Evolutionary conservation across 768 basidiomycete genomes (phyloP).

Genomic region (Suillus clintonianus): DNA sequence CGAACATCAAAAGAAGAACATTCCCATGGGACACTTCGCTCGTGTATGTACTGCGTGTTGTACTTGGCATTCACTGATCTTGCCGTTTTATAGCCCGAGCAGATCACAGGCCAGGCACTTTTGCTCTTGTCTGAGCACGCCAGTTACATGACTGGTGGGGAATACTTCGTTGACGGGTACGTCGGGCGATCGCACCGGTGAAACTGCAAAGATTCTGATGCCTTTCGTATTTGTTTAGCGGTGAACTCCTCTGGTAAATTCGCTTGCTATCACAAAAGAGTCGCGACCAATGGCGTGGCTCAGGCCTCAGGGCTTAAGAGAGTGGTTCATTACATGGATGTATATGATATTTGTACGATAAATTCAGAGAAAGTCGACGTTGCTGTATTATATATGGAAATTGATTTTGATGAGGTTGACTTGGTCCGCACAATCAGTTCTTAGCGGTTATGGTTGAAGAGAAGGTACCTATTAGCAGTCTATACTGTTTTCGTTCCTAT

Average conservation of each 20-base stretch:
- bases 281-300: background rate
- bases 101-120: slow-evolving; percentile 57
- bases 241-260: slow-evolving; percentile 33
- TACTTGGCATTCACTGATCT: background rate
- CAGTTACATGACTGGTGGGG: slow-evolving; percentile 59
- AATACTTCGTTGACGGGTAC: slow-evolving; percentile 59
- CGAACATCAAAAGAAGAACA: slow-evolving; percentile 48
- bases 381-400: background rate
- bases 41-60: slow-evolving; percentile 33
- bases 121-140: slow-evolving; percentile 53
- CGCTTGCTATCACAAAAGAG: background rate
- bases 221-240: slow-evolving; percentile 13
- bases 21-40: slow-evolving; percentile 61
- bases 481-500: too few species aligned
- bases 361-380: background rate
- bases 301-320: background rate
- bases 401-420: background rate
- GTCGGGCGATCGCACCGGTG: slow-evolving; percentile 19
- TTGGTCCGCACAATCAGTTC: too few species aligned
- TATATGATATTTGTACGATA: background rate
- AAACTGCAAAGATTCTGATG: background rate
- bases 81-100: slow-evolving; percentile 43
- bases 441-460: too few species aligned
- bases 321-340: background rate
- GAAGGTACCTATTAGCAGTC: too few species aligned